Evolutionary conservation across 768 basidiomycete genomes (phyloP), one percentile per base, ranked within the genome.

Genomic region (Obba rivulosa): DNA sequence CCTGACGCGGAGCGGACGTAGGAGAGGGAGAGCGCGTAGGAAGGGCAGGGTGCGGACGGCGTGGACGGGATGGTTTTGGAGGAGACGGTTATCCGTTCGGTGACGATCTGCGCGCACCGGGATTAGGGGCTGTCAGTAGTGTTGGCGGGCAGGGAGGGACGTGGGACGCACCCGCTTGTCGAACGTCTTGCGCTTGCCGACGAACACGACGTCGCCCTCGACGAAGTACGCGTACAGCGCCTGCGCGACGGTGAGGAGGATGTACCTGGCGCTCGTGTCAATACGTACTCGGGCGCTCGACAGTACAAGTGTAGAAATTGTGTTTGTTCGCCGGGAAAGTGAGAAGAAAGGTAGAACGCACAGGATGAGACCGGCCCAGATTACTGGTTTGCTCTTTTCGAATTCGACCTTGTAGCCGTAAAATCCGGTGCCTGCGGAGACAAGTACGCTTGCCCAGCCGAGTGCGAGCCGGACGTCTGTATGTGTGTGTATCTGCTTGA

Each of bases 91-190:
- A 97, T 79, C 54, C 85, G 82, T 63, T 97, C 93, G 2, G 90
- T 92, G 41, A 94, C 84, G 61, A 96, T 95, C 86, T 94, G 44
- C n/a, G n/a, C n/a, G n/a, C n/a, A n/a, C n/a, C n/a, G n/a, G n/a
- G n/a, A 4, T 18, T 16, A 25, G n/a, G n/a, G 22, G 20, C 25
- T 39, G 50, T 46, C 22, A 36, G 17, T 34, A 40, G 35, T 43
- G 10, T 21, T n/a, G 38, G 18, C 20, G 31, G 28, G 9, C 20
- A 43, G 43, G 46, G 41, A 20, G 13, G n/a, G 3, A 13, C 28
- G 13, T 31, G 13, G 5, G 18, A 71, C 83, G 50, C 55, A 91
- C 89, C 50, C 90, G 77, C 65, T 90, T 92, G 14, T 88, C 87
- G 53, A 95, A 81, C 14, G 88, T 86, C 68, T 94, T 92, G 54